Conservation (phyloP, 1,284 basidiomycete genomes). For the Leccinum subrobustum region DNA sequence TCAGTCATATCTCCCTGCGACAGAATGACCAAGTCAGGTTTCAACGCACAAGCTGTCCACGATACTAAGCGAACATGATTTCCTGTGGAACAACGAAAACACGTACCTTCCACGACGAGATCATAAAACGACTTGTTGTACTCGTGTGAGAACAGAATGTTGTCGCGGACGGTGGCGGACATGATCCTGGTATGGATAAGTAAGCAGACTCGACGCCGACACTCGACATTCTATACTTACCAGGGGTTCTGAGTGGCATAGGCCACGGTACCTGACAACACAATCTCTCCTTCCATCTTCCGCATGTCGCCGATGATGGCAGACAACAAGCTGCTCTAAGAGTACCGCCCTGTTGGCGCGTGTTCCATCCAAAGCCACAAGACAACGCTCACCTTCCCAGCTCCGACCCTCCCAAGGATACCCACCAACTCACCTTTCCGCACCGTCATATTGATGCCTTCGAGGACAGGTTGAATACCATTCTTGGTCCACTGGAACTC, state of each 20-base stretch:
- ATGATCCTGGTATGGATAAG: slow-evolving; percentile 57
- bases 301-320: slow-evolving; percentile 90
- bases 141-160: slow-evolving; percentile 88
- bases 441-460: slow-evolving; percentile 75
- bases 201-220: not conserved
- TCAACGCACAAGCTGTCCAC: slow-evolving; percentile 78
- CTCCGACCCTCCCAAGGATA: slow-evolving; percentile 88
- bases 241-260: slow-evolving; percentile 92
- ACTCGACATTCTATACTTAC: slow-evolving; percentile 36
- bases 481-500: slow-evolving; percentile 79
- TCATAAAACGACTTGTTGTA: slow-evolving; percentile 82
- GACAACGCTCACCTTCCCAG: slow-evolving; percentile 70
- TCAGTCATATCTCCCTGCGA: slow-evolving; percentile 72
- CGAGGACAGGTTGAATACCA: slow-evolving; percentile 60
- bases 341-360: not conserved
- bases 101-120: slow-evolving; percentile 69
- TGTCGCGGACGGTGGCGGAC: slow-evolving; percentile 81
- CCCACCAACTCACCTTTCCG: slow-evolving; percentile 88
- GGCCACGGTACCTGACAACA: slow-evolving; percentile 74
- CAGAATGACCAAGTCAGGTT: slow-evolving; percentile 77
- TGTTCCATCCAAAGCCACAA: not conserved
- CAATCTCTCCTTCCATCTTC: slow-evolving; percentile 70
- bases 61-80: not conserved
- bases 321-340: slow-evolving; percentile 66
- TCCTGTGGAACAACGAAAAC: not conserved